Conservation (phyloP, 305 asterid genomes). For the Fraxinus dipetala region DNA sequence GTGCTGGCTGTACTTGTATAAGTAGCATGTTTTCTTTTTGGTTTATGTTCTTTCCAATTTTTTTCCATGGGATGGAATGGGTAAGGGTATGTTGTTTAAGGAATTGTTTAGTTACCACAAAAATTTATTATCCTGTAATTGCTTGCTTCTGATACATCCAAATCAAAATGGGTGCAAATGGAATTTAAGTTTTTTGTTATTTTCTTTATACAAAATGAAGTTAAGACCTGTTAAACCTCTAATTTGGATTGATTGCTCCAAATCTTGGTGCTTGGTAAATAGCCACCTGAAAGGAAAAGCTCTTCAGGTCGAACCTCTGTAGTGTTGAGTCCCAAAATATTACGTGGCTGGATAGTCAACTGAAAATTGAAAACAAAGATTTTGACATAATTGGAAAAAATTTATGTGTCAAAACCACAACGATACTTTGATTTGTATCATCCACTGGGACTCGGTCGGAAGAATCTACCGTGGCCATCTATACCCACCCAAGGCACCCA, state of each 20-base stretch:
- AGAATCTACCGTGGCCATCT: neutral
- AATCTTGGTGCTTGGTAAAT: neutral
- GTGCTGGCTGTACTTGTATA: neutral
- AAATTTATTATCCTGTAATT: neutral
- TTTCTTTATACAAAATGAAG: neutral
- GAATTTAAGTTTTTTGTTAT: neutral
- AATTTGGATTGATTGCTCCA: neutral
- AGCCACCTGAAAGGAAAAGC: neutral
- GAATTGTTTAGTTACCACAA: neutral
- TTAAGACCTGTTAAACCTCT: neutral
- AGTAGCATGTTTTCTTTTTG: neutral
- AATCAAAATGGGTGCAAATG: neutral
- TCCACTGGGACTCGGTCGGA: neutral
- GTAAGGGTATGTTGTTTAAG: neutral
- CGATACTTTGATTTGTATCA: neutral
- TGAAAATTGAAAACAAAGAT: neutral
- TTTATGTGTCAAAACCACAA: neutral
- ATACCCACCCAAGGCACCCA: neutral
- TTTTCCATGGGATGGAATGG: neutral
- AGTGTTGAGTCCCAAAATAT: neutral
- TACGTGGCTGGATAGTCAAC: neutral
- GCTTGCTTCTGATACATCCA: neutral
- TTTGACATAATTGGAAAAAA: neutral
- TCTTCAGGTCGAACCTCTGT: neutral
- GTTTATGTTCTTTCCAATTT: neutral